Percentiles rank a stretch among this genome's conserved stretches.
Evolutionary conservation across 768 basidiomycete genomes (phyloP).

Genomic region (Tremella yokohamensis): DNA sequence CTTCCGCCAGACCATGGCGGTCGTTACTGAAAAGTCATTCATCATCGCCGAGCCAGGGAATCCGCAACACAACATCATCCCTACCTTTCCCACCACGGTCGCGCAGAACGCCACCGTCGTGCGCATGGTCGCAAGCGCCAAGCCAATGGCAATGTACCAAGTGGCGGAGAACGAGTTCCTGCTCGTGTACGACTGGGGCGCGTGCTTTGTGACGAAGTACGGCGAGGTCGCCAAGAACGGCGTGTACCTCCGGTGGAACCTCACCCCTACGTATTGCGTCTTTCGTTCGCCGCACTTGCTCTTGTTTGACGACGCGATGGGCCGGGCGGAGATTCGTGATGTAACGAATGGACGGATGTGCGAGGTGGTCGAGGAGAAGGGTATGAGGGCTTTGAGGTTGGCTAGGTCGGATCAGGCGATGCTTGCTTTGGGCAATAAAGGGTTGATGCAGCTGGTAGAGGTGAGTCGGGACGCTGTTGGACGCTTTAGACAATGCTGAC

Average conservation of each 20-base stretch:
- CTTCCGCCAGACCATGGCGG: constrained; percentile 42
- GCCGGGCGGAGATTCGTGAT: constrained; percentile 36
- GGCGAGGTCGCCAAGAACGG: constrained; percentile 36
- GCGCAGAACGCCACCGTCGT: constrained; percentile 19
- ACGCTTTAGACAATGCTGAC: neutral
- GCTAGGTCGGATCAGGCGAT: constrained; percentile 28
- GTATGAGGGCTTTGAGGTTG: constrained; percentile 21
- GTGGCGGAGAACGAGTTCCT: constrained; percentile 44
- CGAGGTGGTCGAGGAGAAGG: constrained; percentile 36
- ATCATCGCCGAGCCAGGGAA: constrained; percentile 46
- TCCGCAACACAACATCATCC: constrained; percentile 33
- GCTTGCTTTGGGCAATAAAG: constrained; percentile 21
- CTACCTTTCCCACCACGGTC: constrained; percentile 24
- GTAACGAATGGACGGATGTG: constrained; percentile 33
- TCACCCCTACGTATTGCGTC: constrained; percentile 33
- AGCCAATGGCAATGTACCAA: constrained; percentile 43
- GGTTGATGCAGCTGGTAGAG: constrained; percentile 38
- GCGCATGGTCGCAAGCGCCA: constrained; percentile 20
- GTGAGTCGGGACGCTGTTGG: constrained; percentile 21
- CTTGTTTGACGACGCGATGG: constrained; percentile 36
- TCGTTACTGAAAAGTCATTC: constrained; percentile 35
- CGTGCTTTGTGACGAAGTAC: constrained; percentile 45
- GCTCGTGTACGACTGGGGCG: constrained; percentile 41
- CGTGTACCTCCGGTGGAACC: constrained; percentile 39
- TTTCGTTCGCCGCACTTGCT: constrained; percentile 33